Base-by-base conservation (phyloP, 768 basidiomycete species). In the Trametes elegans region DNA sequence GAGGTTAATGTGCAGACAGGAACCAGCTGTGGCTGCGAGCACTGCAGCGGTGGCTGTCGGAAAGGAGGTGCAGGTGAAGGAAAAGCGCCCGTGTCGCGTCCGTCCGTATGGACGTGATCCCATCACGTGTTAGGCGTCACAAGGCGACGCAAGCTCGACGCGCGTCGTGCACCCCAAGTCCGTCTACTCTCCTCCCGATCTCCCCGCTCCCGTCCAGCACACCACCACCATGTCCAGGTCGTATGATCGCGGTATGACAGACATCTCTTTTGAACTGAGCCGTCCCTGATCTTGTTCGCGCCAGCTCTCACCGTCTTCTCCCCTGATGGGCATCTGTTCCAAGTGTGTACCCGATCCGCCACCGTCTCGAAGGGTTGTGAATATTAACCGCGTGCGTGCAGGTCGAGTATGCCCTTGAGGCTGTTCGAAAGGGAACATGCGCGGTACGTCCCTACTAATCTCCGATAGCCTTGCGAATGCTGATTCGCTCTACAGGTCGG, bases 341-440 rank as follows among this genome's bases (percentile, higher is more conserved):
- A 98, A 82, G 94, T 92, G 61, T 58, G 74, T 54, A 38, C 54
- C 27, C n/a, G n/a, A n/a, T n/a, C n/a, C n/a, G n/a, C n/a, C n/a
- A n/a, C n/a, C n/a, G n/a, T n/a, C n/a, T n/a, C n/a, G n/a, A 18
- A n/a, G n/a, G n/a, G 11, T 19, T 4, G 42, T 53, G 2, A 58
- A 63, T 46, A 66, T 60, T 66, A 24, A 57, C 55, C 16, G 24
- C 7, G 7, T 3, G 10, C 44, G n/a, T n/a, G n/a, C 72, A 98
- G 94, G 97, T 99, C 62, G 97, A 99, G 75, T 99, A 99, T 72
- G 97, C 97, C 11, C 76, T 88, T n/a, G 97, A 99, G 73, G 97
- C 97, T 50, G 97, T 98, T 51, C 78, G 92, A 65, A 92, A 94
- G 70, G 97, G 97, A 39, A 98, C 97, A 11, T 98, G 95, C 71